Conservation (phyloP, 1,284 basidiomycete genomes). For the Microbotryum lychnidis-dioicae region DNA sequence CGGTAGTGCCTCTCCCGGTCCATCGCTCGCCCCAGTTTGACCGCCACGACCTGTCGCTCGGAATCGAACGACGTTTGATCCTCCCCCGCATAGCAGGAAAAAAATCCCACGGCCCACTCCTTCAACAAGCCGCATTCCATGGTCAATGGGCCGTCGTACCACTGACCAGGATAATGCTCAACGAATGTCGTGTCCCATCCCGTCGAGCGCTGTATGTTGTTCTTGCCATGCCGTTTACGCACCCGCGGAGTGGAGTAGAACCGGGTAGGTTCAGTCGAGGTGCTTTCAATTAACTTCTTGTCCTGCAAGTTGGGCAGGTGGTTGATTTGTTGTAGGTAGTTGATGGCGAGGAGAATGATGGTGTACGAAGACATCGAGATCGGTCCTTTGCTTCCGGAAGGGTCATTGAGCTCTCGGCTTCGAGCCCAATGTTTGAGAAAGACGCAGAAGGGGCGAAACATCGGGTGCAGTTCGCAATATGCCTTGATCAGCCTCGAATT, state of each 20-base stretch:
- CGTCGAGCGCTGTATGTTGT: background rate
- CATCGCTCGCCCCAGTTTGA: conserved; percentile 15
- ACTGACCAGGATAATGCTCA: conserved; percentile 6
- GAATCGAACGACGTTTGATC: conserved; percentile 8
- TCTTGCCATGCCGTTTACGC: conserved; percentile 15
- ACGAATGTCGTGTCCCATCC: conserved; percentile 30
- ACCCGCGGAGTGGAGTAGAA: conserved; percentile 30
- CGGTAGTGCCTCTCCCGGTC: conserved; percentile 5
- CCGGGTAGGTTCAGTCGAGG: conserved; percentile 16
- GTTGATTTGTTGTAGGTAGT: conserved; percentile 36
- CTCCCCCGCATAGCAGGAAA: conserved; percentile 11
- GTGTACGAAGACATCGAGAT: conserved; percentile 34
- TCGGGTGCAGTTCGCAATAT: conserved; percentile 29
- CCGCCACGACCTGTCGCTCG: conserved; percentile 8
- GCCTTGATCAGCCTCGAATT: conserved; percentile 32
- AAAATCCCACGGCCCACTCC: conserved; percentile 25
- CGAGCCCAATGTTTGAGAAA: conserved; percentile 36
- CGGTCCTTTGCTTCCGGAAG: conserved; percentile 24
- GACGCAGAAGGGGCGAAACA: conserved; percentile 32
- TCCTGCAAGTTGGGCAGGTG: conserved; percentile 40
- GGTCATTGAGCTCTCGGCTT: conserved; percentile 34
- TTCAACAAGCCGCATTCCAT: conserved; percentile 1
- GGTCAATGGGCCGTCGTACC: background rate
- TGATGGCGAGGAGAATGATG: conserved; percentile 34
- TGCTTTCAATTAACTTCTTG: conserved; percentile 28